These are phyloP conservation scores for Cystobasidium ongulense DNA, from an alignment of 768 basidiomycete genomes.

Conservation along the genomic window DNA sequence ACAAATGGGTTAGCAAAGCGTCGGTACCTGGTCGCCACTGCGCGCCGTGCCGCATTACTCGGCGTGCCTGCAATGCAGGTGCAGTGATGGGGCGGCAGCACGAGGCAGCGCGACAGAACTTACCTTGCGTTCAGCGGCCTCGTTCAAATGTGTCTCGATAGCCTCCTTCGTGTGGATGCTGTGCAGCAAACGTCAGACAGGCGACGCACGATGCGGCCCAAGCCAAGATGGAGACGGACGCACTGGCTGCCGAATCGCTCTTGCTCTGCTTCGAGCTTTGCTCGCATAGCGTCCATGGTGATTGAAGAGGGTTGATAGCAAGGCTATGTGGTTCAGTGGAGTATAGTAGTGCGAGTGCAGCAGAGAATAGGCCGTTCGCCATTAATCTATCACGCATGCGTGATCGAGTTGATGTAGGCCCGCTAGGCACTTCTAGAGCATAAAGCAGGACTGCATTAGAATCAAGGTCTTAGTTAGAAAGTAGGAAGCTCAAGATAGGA, in stretches of 20 bases:
- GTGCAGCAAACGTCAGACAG: background rate
- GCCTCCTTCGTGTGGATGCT: background rate
- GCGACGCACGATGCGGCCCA: background rate
- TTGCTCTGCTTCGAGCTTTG: background rate
- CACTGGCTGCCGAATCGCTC: background rate
- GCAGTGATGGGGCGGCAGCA: background rate
- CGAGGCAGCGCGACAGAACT: background rate
- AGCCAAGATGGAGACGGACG: background rate
- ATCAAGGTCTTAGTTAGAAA: too few relatives aligned
- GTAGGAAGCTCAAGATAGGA: too few relatives aligned
- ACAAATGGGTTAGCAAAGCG: background rate
- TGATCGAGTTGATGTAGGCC: too few relatives aligned
- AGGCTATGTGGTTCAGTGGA: too few relatives aligned
- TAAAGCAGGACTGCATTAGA: too few relatives aligned
- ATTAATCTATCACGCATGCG: too few relatives aligned
- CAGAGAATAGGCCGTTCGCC: too few relatives aligned
- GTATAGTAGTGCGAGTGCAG: background rate
- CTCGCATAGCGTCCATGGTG: background rate
- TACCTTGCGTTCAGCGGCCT: conserved; percentile 7
- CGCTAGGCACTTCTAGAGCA: too few relatives aligned
- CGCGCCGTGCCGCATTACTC: background rate
- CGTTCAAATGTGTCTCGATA: background rate
- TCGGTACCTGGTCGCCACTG: background rate
- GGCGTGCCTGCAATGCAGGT: background rate
- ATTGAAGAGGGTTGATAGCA: too few relatives aligned